Evolutionary conservation across 345 rosid species (phyloP), one percentile per base, ranked within the genome.

Genomic region (Gossypium australe): DNA sequence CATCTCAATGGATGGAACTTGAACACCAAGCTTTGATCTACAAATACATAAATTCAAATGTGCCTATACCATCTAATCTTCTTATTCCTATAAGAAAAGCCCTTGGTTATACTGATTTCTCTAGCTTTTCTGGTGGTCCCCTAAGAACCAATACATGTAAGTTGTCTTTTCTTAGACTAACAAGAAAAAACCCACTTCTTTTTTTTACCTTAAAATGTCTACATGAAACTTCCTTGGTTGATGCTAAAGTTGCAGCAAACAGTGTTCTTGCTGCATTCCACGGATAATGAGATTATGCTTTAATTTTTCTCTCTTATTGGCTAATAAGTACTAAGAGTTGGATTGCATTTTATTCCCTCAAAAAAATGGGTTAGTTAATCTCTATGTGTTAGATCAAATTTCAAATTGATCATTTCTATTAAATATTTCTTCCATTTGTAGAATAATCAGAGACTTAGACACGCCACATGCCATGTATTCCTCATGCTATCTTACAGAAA

Each of bases 1-100:
- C 83, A 57, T 85, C 89, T 20, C 98, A 94, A 77, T 92, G 97
- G 97, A 88, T 87, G 82, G 98, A 94, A 85, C 82, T 94, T 18
- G 97, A 92, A 82, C 97, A 92, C 76, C 98, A 94, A 78, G 97
- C 97, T 13, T 82, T 92, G 90, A 92, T 94, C 89, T 92, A 86
- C 83, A 92, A 90, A 78, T 89, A 89, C 83, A 86, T 94, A 51
- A 83, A 82, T 74, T 87, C 97, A 49, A 90, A 89, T 78, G 84
- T 86, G 7, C 97, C 98, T 73, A 81, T 94, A 53, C 98, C 98
- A 3, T 81, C 92, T 75, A 81, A 80, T 72, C 87, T 94, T 44
- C 94, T 94, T 60, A 74, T 84, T 65, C 92, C 98, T 76, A 90
- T 90, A 63, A 86, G 85, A 83, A 94, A 88, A 84, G 89, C 95